Conservation (phyloP, 306 rosid genomes). For the Rosa multiflora region DNA sequence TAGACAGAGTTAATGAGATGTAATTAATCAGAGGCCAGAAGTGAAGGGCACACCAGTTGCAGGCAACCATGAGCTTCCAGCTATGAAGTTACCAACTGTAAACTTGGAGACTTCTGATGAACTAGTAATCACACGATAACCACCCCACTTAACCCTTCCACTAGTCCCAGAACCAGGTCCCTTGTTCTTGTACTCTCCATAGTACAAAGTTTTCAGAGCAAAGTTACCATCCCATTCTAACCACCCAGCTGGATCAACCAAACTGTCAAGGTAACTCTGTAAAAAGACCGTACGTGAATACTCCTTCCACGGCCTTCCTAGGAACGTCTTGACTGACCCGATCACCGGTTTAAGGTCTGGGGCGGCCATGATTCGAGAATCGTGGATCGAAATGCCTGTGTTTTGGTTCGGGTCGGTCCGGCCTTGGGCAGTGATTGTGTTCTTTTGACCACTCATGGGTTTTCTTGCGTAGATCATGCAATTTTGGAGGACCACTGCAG, state of each 20-base stretch:
- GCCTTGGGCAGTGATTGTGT: slow-evolving; percentile 52
- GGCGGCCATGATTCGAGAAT: slow-evolving; percentile 44
- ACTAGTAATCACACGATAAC: slow-evolving; percentile 41
- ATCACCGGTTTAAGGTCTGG: slow-evolving; percentile 32
- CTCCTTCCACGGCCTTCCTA: slow-evolving; percentile 59
- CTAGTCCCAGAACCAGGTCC: slow-evolving; percentile 49
- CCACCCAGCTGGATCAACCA: slow-evolving; percentile 59
- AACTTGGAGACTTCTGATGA: slow-evolving; percentile 39
- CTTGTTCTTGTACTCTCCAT: slow-evolving; percentile 50
- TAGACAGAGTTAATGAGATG: background rate
- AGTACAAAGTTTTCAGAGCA: slow-evolving; percentile 47
- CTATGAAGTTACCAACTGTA: slow-evolving; percentile 41
- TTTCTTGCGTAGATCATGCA: slow-evolving; percentile 49
- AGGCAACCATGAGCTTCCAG: slow-evolving; percentile 48
- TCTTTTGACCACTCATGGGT: slow-evolving; percentile 43
- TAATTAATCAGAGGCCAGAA: slow-evolving; percentile 22
- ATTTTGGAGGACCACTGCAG: slow-evolving; percentile 43
- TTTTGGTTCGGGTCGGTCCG: slow-evolving; percentile 48
- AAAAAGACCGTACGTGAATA: slow-evolving; percentile 47
- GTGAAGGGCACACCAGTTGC: slow-evolving; percentile 47
- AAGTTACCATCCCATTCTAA: slow-evolving; percentile 53
- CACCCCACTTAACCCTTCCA: slow-evolving; percentile 50
- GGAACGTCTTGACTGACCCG: slow-evolving; percentile 31
- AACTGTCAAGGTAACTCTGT: slow-evolving; percentile 28
- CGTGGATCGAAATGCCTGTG: slow-evolving; percentile 48